phyloP scores from a whole-genome alignment of 1,284 basidiomycete species.

The Microbotryomycetes sp. region DNA sequence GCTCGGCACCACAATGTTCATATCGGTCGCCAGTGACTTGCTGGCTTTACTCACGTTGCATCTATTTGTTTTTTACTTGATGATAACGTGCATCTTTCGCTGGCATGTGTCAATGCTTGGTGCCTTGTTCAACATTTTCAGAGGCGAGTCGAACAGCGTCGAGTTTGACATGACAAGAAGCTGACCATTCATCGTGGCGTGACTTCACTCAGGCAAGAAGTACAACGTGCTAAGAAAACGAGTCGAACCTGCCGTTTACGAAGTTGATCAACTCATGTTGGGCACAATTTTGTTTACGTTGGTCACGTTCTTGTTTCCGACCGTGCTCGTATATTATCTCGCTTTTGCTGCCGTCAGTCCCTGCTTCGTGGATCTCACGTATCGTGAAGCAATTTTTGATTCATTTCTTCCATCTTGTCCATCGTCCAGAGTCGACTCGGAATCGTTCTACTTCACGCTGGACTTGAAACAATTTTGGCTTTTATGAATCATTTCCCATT shows the following conservation, averaged over 20 bases:
- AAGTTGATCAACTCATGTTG: slow-evolving; percentile 86
- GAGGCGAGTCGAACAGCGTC: slow-evolving; percentile 54
- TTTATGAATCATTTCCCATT: slow-evolving; percentile 86
- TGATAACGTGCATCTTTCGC: slow-evolving; percentile 60
- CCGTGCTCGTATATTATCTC: slow-evolving; percentile 75
- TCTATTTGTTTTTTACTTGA: slow-evolving; percentile 61
- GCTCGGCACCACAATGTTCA: slow-evolving; percentile 62
- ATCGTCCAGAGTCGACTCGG: slow-evolving; percentile 54
- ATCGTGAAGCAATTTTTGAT: neutral
- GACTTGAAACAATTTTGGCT: slow-evolving; percentile 58
- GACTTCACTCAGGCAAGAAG: slow-evolving; percentile 65
- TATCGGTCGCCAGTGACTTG: slow-evolving; percentile 63
- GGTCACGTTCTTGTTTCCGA: slow-evolving; percentile 82
- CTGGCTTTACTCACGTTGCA: slow-evolving; percentile 65
- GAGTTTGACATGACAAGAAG: slow-evolving; percentile 1
- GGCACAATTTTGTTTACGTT: slow-evolving; percentile 93
- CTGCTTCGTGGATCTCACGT: neutral
- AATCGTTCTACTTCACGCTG: slow-evolving; percentile 56
- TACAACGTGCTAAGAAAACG: slow-evolving; percentile 75
- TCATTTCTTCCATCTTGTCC: slow-evolving; percentile 13
- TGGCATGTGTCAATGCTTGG: slow-evolving; percentile 57
- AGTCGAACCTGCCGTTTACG: slow-evolving; percentile 82
- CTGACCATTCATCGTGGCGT: slow-evolving; percentile 1
- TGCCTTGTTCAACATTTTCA: slow-evolving; percentile 87
- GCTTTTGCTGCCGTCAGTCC: slow-evolving; percentile 65